Conservation (phyloP, 2,329 filamentous ascomycete species). For the Diaporthe sp. region DNA sequence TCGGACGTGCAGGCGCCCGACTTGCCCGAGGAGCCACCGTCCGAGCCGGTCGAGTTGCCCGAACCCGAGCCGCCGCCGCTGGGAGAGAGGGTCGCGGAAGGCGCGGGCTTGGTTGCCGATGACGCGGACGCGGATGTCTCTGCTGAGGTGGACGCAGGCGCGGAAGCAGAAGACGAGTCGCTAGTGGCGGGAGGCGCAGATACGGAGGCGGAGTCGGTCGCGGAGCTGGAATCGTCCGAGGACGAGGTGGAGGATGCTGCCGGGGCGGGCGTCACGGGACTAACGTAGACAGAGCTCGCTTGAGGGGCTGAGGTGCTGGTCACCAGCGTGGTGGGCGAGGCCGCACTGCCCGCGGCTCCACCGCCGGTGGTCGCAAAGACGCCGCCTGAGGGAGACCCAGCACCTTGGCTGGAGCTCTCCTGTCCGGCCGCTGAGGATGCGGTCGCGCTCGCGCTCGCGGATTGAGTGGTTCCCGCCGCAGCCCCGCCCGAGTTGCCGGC, state of each 20-base stretch:
- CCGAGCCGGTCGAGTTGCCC: conserved; percentile 31
- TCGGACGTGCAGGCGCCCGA: conserved; percentile 50
- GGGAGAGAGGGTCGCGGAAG: conserved; percentile 29
- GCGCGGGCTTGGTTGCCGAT: conserved; percentile 11
- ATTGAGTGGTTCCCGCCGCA: not conserved
- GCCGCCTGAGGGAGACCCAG: conserved; percentile 12
- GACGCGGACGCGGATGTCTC: not conserved
- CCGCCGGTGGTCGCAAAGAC: conserved; percentile 12
- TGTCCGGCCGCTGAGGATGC: not conserved
- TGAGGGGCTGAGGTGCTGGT: not conserved
- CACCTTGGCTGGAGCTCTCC: not conserved
- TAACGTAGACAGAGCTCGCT: conserved; percentile 25
- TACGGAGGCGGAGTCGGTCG: conserved; percentile 15
- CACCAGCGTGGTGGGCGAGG: conserved; percentile 30
- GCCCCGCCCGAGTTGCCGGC: conserved; percentile 15
- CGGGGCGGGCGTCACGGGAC: conserved; percentile 8
- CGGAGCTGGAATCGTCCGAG: not conserved
- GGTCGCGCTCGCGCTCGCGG: conserved; percentile 25
- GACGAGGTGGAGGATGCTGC: not conserved
- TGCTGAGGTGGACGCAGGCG: not conserved
- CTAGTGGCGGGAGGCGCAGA: conserved; percentile 3
- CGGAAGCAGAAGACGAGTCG: not conserved
- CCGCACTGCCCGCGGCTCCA: not conserved
- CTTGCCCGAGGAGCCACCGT: conserved; percentile 42
- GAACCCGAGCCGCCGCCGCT: conserved; percentile 34